Conservation (phyloP, 257 asterid species). For the Solanum clarkiae region DNA sequence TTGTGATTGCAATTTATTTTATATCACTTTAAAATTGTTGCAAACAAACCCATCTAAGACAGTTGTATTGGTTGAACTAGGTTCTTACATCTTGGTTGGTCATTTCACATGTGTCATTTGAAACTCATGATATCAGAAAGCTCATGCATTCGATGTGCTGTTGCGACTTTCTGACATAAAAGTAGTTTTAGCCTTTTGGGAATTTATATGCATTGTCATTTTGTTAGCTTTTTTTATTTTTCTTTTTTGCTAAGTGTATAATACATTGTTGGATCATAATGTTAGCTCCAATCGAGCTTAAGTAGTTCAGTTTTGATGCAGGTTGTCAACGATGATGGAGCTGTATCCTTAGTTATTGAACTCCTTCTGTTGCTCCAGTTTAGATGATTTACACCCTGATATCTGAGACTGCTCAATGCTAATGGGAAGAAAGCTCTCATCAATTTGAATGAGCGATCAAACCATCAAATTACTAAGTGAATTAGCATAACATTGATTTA, state of each 20-base stretch:
- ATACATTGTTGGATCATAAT: neutral
- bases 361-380: neutral
- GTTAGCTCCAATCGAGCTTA: neutral
- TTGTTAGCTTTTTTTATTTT: neutral
- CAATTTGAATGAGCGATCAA: neutral
- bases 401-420: neutral
- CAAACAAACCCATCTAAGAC: neutral
- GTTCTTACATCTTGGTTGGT: neutral
- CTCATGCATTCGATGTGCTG: neutral
- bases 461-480: neutral
- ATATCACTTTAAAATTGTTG: too few species aligned
- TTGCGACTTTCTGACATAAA: neutral
- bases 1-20: too few species aligned
- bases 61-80: neutral
- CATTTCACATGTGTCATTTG: neutral
- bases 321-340: slow-evolving; percentile 96
- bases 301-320: slow-evolving; percentile 14
- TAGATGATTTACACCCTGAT: neutral
- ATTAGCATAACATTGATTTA: neutral
- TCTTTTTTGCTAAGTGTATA: neutral
- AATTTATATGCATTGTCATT: neutral
- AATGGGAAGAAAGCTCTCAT: neutral
- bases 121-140: neutral
- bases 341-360: slow-evolving; percentile 60
- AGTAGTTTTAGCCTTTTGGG: neutral